Evolutionary conservation across 2,329 filamentous ascomycete species (phyloP).

Genomic region (Exophiala mesophila): DNA sequence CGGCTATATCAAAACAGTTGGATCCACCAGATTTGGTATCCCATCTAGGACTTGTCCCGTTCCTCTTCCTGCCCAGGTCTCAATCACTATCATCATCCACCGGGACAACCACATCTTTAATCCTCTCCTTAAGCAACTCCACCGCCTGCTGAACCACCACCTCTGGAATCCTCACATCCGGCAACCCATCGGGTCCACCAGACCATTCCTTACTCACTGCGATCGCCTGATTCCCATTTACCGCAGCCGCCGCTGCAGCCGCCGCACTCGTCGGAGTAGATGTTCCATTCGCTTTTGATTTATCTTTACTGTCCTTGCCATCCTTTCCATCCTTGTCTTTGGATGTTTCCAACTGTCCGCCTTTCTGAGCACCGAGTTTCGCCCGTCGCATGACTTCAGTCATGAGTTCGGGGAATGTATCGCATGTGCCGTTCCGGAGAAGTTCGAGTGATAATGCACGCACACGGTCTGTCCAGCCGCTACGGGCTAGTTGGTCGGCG

Average conservation of each 20-base stretch:
- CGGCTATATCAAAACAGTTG: too few species aligned
- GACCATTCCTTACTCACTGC: conserved; percentile 32
- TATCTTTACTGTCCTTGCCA: conserved; percentile 7
- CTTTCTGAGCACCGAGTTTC: conserved; percentile 26
- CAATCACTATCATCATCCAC: conserved; percentile 35
- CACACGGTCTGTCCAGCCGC: conserved; percentile 56
- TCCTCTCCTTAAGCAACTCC: conserved; percentile 47
- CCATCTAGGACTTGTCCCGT: too few species aligned
- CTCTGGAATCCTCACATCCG: conserved; percentile 46
- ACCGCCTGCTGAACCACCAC: conserved; percentile 48
- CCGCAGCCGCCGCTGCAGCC: conserved; percentile 4
- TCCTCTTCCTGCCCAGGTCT: too few species aligned
- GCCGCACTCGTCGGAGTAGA: conserved; percentile 9
- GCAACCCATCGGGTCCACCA: conserved; percentile 33
- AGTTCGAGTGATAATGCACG: conserved; percentile 51
- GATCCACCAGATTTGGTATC: too few species aligned
- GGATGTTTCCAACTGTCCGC: conserved; percentile 27
- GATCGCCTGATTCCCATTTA: conserved; percentile 27
- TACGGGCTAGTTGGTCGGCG: conserved; percentile 50
- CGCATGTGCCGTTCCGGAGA: conserved; percentile 54
- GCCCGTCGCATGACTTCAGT: conserved; percentile 48
- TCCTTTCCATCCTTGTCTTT: conserved; percentile 18
- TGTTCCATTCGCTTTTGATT: conserved; percentile 10
- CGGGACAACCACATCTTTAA: conserved; percentile 47
- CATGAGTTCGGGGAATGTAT: conserved; percentile 54